These are phyloP conservation scores for Sphaerulina musiva DNA, from an alignment of 2,329 filamentous ascomycete genomes.

Conservation along the genomic window DNA sequence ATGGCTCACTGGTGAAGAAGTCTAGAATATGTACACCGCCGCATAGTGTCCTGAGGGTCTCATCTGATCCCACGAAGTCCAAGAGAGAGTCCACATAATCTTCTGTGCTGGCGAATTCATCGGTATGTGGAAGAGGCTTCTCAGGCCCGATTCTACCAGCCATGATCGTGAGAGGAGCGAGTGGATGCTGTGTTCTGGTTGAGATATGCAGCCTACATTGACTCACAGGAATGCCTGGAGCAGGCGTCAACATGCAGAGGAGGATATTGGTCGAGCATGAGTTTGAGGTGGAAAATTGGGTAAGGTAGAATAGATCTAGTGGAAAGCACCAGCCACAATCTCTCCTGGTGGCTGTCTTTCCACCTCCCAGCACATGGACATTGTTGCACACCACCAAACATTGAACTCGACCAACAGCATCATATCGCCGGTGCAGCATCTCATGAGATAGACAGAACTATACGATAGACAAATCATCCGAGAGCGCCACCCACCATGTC, in stretches of 20 bases:
- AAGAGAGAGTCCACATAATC: slow-evolving; percentile 74
- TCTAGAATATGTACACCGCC: slow-evolving; percentile 96
- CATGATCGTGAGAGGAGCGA: neutral
- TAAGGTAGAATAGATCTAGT: neutral
- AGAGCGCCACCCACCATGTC: slow-evolving; percentile 19
- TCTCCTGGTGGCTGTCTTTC: neutral
- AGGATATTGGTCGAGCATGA: too few relatives aligned
- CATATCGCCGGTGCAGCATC: neutral
- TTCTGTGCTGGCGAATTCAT: slow-evolving; percentile 61
- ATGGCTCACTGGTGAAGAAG: slow-evolving; percentile 81
- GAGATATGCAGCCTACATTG: neutral
- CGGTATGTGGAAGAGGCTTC: slow-evolving; percentile 58
- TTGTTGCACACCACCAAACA: neutral
- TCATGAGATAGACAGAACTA: neutral
- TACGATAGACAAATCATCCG: neutral
- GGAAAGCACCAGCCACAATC: neutral
- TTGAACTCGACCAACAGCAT: neutral
- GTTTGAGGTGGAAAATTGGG: neutral
- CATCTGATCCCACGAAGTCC: slow-evolving; percentile 65
- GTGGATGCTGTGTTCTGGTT: neutral
- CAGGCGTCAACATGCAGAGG: too few relatives aligned
- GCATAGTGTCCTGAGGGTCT: slow-evolving; percentile 79
- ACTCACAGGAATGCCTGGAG: neutral
- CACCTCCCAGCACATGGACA: neutral
- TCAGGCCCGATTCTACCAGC: slow-evolving; percentile 39